A percentile compares a stretch with the other conserved stretches of the same genome.
Conservation (phyloP, 176 grass and related monocot genomes). For the Carex cristatella region DNA sequence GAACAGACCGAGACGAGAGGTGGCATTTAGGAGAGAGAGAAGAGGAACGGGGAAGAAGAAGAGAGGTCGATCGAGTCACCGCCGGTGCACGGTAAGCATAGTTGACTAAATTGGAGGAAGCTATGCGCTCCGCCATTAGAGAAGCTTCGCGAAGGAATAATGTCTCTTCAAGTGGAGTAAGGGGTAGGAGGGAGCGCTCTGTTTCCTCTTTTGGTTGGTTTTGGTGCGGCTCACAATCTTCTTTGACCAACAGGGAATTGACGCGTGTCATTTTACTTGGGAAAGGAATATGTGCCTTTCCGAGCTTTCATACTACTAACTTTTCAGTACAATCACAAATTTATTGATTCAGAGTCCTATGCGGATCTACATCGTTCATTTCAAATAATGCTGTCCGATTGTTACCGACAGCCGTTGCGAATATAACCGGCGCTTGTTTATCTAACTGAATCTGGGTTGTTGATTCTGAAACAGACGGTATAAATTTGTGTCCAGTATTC, state of each 20-base stretch:
- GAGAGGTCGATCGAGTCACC: constrained; percentile 13
- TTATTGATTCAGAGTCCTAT: background rate
- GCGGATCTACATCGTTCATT: background rate
- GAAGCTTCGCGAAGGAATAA: background rate
- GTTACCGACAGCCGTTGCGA: background rate
- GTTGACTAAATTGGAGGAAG: constrained; percentile 26
- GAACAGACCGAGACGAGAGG: background rate
- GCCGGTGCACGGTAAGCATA: background rate
- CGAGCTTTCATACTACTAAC: background rate
- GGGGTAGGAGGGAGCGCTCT: background rate
- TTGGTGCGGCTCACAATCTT: constrained; percentile 5
- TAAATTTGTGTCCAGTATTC: background rate
- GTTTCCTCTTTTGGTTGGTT: constrained; percentile 18
- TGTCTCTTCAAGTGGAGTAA: constrained; percentile 28
- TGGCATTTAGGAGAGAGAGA: constrained; percentile 3
- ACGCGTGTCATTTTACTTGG: background rate
- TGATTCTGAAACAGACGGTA: background rate
- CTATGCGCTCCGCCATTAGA: constrained; percentile 64
- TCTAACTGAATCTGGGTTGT: background rate
- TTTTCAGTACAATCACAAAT: background rate
- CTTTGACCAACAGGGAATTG: background rate
- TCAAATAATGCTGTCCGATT: background rate
- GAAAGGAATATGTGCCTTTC: background rate
- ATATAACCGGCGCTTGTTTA: background rate
- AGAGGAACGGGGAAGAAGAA: constrained; percentile 17